Evolutionary conservation across 176 grass and related monocot genomes (phyloP).

Genomic region (Pharus latifolius): DNA sequence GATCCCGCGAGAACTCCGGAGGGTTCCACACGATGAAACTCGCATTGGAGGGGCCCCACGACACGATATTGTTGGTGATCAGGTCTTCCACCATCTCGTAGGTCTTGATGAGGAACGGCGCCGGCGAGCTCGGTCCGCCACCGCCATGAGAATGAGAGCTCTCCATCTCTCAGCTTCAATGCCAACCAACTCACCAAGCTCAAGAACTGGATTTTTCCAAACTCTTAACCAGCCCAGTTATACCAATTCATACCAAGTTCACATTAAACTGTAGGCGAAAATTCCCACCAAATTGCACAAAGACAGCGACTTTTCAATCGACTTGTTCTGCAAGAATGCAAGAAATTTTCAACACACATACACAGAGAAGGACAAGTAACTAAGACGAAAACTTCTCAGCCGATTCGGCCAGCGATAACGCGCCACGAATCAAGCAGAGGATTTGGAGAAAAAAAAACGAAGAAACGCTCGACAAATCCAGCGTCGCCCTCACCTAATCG

Average conservation of each 20-base stretch:
- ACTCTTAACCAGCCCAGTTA: neutral
- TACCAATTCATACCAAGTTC: neutral
- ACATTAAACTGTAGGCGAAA: neutral
- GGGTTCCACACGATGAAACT: slow-evolving; percentile 87
- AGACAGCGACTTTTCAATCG: neutral
- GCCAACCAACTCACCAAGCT: neutral
- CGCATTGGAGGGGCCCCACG: slow-evolving; percentile 44
- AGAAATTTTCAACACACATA: neutral
- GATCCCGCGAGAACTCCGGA: slow-evolving; percentile 42
- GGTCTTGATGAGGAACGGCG: slow-evolving; percentile 71
- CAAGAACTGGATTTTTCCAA: too few species aligned
- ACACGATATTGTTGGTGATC: slow-evolving; percentile 46
- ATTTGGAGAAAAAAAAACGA: neutral
- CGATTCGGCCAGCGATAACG: neutral
- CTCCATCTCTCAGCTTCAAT: neutral
- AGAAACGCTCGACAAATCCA: neutral
- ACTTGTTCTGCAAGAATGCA: slow-evolving; percentile 19
- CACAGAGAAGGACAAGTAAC: neutral
- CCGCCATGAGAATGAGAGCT: neutral
- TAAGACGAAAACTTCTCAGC: too few species aligned
- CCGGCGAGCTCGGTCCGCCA: slow-evolving; percentile 20
- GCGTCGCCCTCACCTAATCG: neutral
- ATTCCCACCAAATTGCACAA: neutral
- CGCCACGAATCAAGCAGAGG: neutral
- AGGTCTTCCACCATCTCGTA: slow-evolving; percentile 92